Evolutionary conservation across 108 stramenopile species (phyloP), one percentile per base, ranked within the genome.

Genomic region (Cyclostephanos tholiformis): DNA sequence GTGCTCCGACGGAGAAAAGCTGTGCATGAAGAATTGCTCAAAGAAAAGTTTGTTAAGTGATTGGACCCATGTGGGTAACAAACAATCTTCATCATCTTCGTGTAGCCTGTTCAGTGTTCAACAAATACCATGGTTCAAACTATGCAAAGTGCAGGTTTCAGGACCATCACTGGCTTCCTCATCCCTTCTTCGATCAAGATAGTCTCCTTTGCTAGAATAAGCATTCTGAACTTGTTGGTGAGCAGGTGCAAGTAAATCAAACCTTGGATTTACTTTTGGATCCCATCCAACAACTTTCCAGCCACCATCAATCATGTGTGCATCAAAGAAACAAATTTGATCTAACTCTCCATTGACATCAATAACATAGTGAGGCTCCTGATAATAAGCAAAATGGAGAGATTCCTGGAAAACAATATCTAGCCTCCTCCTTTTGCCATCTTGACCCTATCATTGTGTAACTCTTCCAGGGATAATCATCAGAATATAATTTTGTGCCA

Each of bases 311-410:
- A 59, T 60, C 46, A 56, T 65, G 48, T 83, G 82, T 22, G 72
- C 82, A 69, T 44, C 55, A 19, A 50, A 64, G 22, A 77, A 41
- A 63, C 30, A 2, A 68, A 83, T 83, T 19, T 69, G 62, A 10
- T 66, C 41, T n/a, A 72, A 35, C 41, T 74, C 76, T 30, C 72
- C 72, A 69, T 69, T 63, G n/a, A 83, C 53, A 36, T 64, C 20
- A 39, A 83, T 51, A 41, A 76, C 77, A 69, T 83, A 83, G n/a
- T 44, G 27, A 14, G 82, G 82, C 53, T 69, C 67, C 2, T 49
- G 32, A 49, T 58, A 29, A 49, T 74, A 63, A 4, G 61, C 51
- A 27, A 50, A 63, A n/a, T 29, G 20, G 35, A 39, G 65, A 57
- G 14, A 20, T 1, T 12, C 39, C 25, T 32, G 62, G 62, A 39